A percentile compares a stretch with the other conserved stretches of the same genome.
phyloP scores from a whole-genome alignment of 106 monocot species.

The Amphibolis antarctica region DNA sequence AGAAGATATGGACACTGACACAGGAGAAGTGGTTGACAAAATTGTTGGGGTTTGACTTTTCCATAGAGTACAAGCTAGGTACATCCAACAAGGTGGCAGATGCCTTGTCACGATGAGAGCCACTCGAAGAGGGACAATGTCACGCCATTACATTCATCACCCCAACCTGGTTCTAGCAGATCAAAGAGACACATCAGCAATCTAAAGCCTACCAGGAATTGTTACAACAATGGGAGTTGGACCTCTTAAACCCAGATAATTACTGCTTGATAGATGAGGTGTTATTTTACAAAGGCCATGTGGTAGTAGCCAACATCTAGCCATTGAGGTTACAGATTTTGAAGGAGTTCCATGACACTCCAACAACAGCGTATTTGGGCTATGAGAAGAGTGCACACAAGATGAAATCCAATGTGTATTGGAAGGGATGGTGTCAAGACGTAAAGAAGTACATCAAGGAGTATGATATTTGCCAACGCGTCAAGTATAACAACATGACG shows the following conservation, averaged over 20 bases:
- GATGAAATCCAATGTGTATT: neutral
- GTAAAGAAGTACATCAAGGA: neutral
- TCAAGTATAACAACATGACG: neutral
- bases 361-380: neutral
- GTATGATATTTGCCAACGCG: neutral
- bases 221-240: neutral
- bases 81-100: neutral
- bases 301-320: neutral
- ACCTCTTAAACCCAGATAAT: neutral
- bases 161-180: neutral
- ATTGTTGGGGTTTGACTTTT: neutral
- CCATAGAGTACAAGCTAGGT: neutral
- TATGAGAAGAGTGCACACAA: neutral
- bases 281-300: neutral
- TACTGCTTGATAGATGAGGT: neutral
- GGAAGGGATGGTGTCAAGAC: neutral
- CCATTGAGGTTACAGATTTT: neutral
- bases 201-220: neutral
- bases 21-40: neutral
- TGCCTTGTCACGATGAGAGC: neutral
- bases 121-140: neutral
- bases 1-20: neutral
- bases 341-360: neutral
- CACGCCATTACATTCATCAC: neutral
- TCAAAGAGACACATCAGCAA: neutral